These are phyloP conservation scores for Scedosporium minutisporum DNA, from an alignment of 2,329 filamentous ascomycete species.

Conservation along the genomic window DNA sequence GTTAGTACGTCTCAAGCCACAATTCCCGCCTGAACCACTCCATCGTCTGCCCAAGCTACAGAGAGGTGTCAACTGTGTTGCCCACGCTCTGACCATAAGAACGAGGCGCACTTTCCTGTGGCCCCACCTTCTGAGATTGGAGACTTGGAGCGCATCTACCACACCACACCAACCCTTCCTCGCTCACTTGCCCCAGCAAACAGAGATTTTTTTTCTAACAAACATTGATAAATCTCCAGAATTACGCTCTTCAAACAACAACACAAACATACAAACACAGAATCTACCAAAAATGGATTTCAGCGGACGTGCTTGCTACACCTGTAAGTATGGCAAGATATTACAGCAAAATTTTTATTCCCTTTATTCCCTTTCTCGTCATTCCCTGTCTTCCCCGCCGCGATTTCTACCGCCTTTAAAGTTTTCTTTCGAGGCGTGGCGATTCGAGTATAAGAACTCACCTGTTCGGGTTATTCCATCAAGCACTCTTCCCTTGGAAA, in stretches of 20 bases:
- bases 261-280: not conserved
- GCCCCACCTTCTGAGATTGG: not conserved
- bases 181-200: not conserved
- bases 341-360: not conserved
- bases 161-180: not conserved
- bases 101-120: not conserved
- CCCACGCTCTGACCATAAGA: not conserved
- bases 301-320: slow-evolving; percentile 39
- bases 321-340: slow-evolving; percentile 29
- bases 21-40: not conserved
- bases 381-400: not conserved
- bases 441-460: not conserved
- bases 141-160: not conserved
- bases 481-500: not conserved
- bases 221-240: not conserved
- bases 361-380: not conserved
- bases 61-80: not conserved
- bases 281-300: slow-evolving; percentile 31
- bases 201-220: slow-evolving; percentile 3
- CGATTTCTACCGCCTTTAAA: not conserved
- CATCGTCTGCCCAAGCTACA: not conserved
- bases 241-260: not conserved
- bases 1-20: not conserved
- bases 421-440: not conserved
- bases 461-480: not conserved